Evolutionary conservation across 2,329 filamentous ascomycete species (phyloP), one percentile per base, ranked within the genome.

Genomic region (Didymella segeticola): DNA sequence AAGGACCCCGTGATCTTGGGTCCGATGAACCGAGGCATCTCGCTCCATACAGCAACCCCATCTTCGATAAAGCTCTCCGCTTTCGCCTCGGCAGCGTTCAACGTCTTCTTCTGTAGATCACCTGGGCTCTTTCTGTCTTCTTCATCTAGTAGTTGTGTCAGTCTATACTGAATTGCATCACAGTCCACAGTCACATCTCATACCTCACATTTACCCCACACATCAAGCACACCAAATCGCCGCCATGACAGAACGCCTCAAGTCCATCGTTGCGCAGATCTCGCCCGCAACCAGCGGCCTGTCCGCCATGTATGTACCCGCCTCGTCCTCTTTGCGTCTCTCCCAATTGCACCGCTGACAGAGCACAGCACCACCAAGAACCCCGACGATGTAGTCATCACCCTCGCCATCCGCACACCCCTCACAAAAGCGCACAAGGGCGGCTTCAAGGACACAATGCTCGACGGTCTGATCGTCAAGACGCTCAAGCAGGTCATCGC

Each of bases 381-480:
- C 77, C 86, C 93, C 64, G 93, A 98, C 75, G 95, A 99, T 80
- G 84, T 99, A 48, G 95, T 99, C 74, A 96, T 98, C 72, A 99
- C 95, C 7, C 86, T 96, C 53, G 93, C 93, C 23, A 82, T 93
- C 68, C 90, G 95, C 51, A 97, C 93, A 23, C 92, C 95, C 0
- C 83, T 99, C 58, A 83, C 89, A 72, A 98, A 97, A 80, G 92
- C 85, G 46, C 83, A 83, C 75, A 97, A 96, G 83, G 93, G 95
- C 62, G 91, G 92, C 34, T 89, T 99, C 82, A 98, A 97, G 82
- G 93, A 99, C 75, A 96, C 92, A 5, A 84, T 84, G 33, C 85
- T 98, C 59, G 95, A 99, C 76, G 93, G 88, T 77, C 82, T 99
- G 52, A 75, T 96, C 57, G 91, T 92, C 73, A 86, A 91, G 55